Evolutionary conservation across 2,329 filamentous ascomycete species (phyloP).

Genomic region (Sporothrix protearum): DNA sequence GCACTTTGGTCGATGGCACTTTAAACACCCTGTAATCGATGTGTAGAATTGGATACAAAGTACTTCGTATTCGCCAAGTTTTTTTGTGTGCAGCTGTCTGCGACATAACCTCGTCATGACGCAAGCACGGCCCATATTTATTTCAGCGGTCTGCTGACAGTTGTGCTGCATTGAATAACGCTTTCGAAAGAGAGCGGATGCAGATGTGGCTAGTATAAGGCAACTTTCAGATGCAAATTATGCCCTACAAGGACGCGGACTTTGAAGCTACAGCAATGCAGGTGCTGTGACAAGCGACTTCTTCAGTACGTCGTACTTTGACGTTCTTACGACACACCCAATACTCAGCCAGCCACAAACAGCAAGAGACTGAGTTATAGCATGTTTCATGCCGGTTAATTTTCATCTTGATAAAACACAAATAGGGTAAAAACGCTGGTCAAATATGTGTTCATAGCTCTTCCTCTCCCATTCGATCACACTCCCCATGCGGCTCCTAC

Average conservation of each 20-base stretch:
- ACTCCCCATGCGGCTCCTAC: background rate
- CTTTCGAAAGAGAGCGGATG: background rate
- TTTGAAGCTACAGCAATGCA: background rate
- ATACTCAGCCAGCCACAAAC: background rate
- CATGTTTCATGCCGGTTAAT: background rate
- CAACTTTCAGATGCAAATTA: background rate
- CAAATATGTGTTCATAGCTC: background rate
- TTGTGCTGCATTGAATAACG: background rate
- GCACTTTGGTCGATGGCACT: background rate
- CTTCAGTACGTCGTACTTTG: background rate
- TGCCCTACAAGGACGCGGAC: background rate
- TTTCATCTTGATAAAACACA: constrained; percentile 8
- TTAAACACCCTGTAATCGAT: background rate
- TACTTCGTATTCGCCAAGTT: background rate
- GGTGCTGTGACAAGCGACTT: background rate
- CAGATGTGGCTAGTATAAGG: background rate
- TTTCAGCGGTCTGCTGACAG: background rate
- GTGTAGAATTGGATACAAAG: background rate
- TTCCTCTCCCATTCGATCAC: background rate
- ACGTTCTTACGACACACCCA: background rate
- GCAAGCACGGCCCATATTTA: constrained; percentile 6
- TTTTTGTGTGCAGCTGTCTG: background rate
- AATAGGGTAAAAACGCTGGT: constrained; percentile 5
- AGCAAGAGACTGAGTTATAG: background rate
- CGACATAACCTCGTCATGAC: background rate